phyloP scores from a whole-genome alignment of 345 rosid genomes.

The Capsella bursapastoris region DNA sequence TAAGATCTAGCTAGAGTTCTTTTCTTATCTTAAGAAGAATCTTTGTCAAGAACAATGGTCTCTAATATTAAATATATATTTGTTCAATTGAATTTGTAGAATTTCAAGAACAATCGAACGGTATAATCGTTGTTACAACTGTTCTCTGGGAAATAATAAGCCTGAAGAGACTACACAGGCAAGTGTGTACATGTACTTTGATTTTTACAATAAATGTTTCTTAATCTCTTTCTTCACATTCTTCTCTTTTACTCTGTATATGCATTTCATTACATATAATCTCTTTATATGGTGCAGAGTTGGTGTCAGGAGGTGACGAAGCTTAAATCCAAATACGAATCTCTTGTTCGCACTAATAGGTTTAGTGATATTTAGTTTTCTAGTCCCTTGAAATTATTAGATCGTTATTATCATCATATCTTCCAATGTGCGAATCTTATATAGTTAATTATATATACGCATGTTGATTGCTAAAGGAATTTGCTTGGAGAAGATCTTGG shows the following conservation, averaged over 20 bases:
- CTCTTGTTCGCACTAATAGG: constrained; percentile 89
- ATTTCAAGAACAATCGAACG: constrained; percentile 67
- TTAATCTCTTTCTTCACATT: neutral
- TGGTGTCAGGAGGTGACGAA: constrained; percentile 82
- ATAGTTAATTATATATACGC: constrained; percentile 4
- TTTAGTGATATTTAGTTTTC: constrained; percentile 24
- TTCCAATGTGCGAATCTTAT: neutral
- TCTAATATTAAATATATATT: neutral
- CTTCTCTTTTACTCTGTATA: neutral
- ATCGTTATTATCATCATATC: neutral
- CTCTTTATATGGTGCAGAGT: constrained; percentile 47
- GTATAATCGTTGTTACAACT: constrained; percentile 68
- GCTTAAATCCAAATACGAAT: constrained; percentile 76
- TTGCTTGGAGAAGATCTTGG: constrained; percentile 94
- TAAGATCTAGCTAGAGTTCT: constrained; percentile 66
- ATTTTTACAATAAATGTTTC: neutral
- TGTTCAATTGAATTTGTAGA: constrained; percentile 41
- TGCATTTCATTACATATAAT: constrained; percentile 7
- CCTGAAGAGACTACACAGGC: constrained; percentile 78
- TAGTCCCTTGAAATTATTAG: neutral
- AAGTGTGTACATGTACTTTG: constrained; percentile 18
- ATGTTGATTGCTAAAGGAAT: constrained; percentile 54
- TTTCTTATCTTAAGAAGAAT: constrained; percentile 26
- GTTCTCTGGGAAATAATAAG: constrained; percentile 57
- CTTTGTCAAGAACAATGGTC: constrained; percentile 1